Conservation (phyloP, 768 basidiomycete species). For the Amanita subjunquillea region DNA sequence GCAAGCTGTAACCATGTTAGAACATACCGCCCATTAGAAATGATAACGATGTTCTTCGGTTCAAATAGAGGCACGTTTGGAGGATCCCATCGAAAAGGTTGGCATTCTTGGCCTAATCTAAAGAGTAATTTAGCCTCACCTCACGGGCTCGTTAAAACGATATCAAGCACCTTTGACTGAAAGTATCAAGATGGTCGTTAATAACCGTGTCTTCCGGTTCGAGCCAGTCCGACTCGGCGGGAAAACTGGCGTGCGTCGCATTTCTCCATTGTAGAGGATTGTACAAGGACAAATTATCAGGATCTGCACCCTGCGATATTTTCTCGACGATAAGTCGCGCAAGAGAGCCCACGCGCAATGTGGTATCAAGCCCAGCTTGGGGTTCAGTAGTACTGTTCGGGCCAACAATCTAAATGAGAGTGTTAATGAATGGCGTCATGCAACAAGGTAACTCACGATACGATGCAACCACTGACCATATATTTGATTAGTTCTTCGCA, state of each 20-base stretch:
- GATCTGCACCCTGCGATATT: conserved; percentile 34
- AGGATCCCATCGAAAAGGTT: conserved; percentile 25
- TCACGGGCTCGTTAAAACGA: neutral
- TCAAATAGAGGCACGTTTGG: conserved; percentile 39
- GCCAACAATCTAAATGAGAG: conserved; percentile 31
- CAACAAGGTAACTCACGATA: conserved; percentile 19
- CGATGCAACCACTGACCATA: conserved; percentile 32
- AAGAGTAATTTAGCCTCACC: neutral
- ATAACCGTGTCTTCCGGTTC: conserved; percentile 29
- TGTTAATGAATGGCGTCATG: neutral
- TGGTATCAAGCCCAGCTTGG: conserved; percentile 45
- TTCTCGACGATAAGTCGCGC: conserved; percentile 38
- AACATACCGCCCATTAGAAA: conserved; percentile 43
- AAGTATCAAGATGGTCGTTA: conserved; percentile 39
- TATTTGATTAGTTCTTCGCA: neutral
- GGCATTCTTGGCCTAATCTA: conserved; percentile 38
- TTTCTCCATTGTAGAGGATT: conserved; percentile 40
- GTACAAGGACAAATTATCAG: conserved; percentile 31
- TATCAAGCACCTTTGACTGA: conserved; percentile 32
- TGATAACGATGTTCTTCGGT: conserved; percentile 36
- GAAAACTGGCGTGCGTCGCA: conserved; percentile 32
- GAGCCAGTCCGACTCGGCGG: conserved; percentile 35
- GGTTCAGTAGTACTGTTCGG: conserved; percentile 41
- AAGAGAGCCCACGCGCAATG: conserved; percentile 34
- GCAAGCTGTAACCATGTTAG: neutral